Evolutionary conservation across 2,329 filamentous ascomycete species (phyloP).

Genomic region (Penicillium sp.): DNA sequence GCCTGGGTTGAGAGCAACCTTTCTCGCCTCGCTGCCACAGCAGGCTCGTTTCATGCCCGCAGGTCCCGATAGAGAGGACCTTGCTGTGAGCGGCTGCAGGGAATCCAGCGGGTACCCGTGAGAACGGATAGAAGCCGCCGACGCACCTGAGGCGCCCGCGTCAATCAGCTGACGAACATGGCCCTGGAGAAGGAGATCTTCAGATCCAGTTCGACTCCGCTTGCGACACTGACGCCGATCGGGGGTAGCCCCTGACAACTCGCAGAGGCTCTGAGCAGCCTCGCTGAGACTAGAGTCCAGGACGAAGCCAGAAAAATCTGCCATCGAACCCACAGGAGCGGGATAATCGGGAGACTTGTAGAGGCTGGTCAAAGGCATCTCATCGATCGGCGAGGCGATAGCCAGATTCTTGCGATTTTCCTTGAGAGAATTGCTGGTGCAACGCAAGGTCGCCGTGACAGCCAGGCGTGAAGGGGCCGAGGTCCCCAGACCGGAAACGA

Average conservation of each 20-base stretch:
- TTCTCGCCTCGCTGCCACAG: constrained; percentile 35
- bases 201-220: constrained; percentile 36
- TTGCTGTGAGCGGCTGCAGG: constrained; percentile 28
- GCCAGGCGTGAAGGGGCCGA: constrained; percentile 30
- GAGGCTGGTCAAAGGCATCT: constrained; percentile 27
- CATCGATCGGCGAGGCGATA: constrained; percentile 36
- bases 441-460: constrained; percentile 37
- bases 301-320: constrained; percentile 33
- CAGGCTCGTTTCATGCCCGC: constrained; percentile 38
- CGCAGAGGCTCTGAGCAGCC: constrained; percentile 39
- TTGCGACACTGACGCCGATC: constrained; percentile 30
- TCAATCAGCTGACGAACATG: constrained; percentile 36
- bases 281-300: constrained; percentile 31
- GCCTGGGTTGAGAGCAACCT: constrained; percentile 31
- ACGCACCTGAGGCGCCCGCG: constrained; percentile 20
- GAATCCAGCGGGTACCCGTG: constrained; percentile 26
- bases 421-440: constrained; percentile 34
- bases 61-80: constrained; percentile 27
- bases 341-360: constrained; percentile 34
- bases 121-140: constrained; percentile 20
- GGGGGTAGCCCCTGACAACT: constrained; percentile 32
- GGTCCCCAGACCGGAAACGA: constrained; percentile 29
- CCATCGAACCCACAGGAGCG: constrained; percentile 18
- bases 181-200: constrained; percentile 34
- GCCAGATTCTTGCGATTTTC: constrained; percentile 32